Evolutionary conservation across 345 rosid species (phyloP), one percentile per base, ranked within the genome.

Genomic region (Brassica rapa): DNA sequence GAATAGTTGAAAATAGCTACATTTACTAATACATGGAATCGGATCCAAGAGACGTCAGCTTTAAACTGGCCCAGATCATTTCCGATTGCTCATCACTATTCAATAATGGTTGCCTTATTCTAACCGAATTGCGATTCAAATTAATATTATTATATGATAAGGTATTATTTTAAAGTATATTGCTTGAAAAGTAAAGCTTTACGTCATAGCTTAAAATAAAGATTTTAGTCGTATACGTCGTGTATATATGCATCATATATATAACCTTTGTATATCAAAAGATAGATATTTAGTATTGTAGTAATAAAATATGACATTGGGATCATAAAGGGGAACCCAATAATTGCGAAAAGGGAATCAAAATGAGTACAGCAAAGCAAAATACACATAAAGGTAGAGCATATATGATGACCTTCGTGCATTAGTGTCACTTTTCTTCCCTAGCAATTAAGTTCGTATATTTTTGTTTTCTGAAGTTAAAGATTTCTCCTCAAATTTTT

Each of bases 401-500:
- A 27, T 27, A 3, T 33, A 33, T 33, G 39, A 33, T 33, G 39
- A 33, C 39, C 43, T 37, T 8, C 43, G 11, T 37, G 51, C 51
- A 27, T 27, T 27, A 4, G 30, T 3, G 30, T 73, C 74, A 61
- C 46, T 67, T 33, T 23, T 10, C 59, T 72, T 71, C 27, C 61
- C 35, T n/a, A 8, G 4, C 64, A 60, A 57, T 57, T 67, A 72
- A 32, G 46, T 55, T 72, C 46, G 8, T 62, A 21, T n/a, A 4
- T 30, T 66, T 73, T 37, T 35, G 5, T 29, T 30, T 66, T 39
- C 24, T 56, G 62, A 23, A 80, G 24, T 70, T 64, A 73, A 70
- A 80, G 62, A 75, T 74, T 57, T 70, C 76, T 75, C 80, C 76
- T 80, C 66, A 74, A 63, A 80, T 74, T 80, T 80, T 39, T 64